A percentile compares a stretch with the other conserved stretches of the same genome.
phyloP scores from a whole-genome alignment of 768 basidiomycete species.

The Xerocomellus dryophilus region DNA sequence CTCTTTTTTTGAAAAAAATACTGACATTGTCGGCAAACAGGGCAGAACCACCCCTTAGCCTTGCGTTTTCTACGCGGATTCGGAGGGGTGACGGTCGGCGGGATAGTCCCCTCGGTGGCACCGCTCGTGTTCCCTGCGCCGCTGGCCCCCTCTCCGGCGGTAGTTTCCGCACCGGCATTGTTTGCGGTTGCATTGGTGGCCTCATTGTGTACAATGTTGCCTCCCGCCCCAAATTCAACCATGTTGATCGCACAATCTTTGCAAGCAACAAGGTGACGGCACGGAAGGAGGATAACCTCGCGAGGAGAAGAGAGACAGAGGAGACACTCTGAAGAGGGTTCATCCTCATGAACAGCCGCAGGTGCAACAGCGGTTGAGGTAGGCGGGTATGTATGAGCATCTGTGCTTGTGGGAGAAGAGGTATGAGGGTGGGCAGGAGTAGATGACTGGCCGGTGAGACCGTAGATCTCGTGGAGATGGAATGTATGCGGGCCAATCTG shows the following conservation, averaged over 20 bases:
- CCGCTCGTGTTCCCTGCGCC: slow-evolving; percentile 12
- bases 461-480: slow-evolving; percentile 94
- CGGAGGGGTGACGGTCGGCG: slow-evolving; percentile 27
- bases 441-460: slow-evolving; percentile 63
- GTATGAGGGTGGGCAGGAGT: slow-evolving; percentile 34
- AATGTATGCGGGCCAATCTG: slow-evolving; percentile 94
- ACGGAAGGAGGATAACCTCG: slow-evolving; percentile 91
- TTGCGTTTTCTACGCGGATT: slow-evolving; percentile 77
- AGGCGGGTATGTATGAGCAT: slow-evolving; percentile 49
- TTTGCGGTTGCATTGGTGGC: slow-evolving; percentile 34
- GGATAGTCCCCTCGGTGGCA: slow-evolving; percentile 27
- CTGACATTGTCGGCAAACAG: slow-evolving; percentile 92
- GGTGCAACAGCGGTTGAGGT: slow-evolving; percentile 21
- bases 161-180: slow-evolving; percentile 19
- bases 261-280: slow-evolving; percentile 92
- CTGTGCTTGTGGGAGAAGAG: slow-evolving; percentile 36
- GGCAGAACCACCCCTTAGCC: slow-evolving; percentile 97
- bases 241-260: slow-evolving; percentile 94
- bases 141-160: slow-evolving; percentile 25
- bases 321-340: slow-evolving; percentile 85
- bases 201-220: slow-evolving; percentile 65
- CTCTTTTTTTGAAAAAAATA: slow-evolving; percentile 10
- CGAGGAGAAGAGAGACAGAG: slow-evolving; percentile 85
- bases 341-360: slow-evolving; percentile 48
- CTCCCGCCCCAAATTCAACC: slow-evolving; percentile 96